Conservation (phyloP, 139 green algal genomes). For the Micractinium conductrix region DNA sequence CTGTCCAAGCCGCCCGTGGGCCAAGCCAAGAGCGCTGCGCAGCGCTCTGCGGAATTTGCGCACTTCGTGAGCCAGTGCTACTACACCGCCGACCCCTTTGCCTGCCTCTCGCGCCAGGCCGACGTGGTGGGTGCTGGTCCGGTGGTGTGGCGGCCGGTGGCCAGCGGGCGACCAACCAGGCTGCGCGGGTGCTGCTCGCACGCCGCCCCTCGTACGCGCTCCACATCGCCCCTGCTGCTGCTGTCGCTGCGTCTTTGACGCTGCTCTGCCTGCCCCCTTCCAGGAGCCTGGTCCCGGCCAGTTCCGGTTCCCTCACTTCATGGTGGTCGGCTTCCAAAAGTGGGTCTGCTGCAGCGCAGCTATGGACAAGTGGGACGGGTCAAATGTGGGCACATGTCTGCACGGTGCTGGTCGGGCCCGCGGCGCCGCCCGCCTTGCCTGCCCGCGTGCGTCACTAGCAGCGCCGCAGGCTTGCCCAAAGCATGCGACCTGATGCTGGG, state of each 20-base stretch:
- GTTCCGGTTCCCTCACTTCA: conserved; percentile 31
- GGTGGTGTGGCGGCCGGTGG: no score
- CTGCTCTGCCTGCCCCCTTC: neutral
- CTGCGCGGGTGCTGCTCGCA: no score
- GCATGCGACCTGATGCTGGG: no score
- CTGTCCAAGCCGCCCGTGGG: neutral
- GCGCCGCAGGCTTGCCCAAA: no score
- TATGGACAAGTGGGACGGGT: no score
- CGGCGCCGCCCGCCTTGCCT: no score
- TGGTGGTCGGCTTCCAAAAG: conserved; percentile 21
- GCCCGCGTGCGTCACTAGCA: no score
- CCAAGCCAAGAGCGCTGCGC: neutral
- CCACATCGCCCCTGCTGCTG: neutral
- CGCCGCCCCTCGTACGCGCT: neutral
- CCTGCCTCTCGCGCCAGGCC: neutral
- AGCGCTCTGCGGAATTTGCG: neutral
- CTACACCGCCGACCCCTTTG: neutral
- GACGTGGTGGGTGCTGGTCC: neutral
- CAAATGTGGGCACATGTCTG: no score
- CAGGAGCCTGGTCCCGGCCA: neutral
- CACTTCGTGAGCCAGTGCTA: neutral
- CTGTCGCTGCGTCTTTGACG: neutral
- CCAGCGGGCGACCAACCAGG: no score
- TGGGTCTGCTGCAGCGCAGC: no score
- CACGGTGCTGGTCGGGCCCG: no score